Base-by-base conservation (phyloP, 2,329 filamentous ascomycete species). In the Clonostachys chloroleuca region DNA sequence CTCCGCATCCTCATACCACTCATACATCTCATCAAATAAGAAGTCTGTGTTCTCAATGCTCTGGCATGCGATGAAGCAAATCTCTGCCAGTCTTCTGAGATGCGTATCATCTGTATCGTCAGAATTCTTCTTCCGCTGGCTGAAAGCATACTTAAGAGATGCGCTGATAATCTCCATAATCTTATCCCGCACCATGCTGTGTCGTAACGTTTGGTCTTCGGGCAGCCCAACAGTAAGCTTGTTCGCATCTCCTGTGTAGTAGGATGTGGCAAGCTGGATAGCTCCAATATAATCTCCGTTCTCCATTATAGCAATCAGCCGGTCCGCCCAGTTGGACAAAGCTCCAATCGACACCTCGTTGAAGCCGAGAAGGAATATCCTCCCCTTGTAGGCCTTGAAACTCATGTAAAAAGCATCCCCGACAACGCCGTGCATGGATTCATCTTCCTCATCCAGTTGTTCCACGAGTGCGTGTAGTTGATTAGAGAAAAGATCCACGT, bases 341-440 rank as follows among this genome's bases (percentile, higher is more conserved):
- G 87, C 88, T 3, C 94, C 94, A 43, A 97, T 89, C 1, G 90
- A 89, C 39, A 96, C 74, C 60, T 97, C 92, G 59, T 92, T 94
- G 69, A 92, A 92, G n/a, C 94, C 92, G 9, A 99, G 75, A 5
- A 97, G 71, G 60, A 99, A 99, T 35, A 96, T 75, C 33, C 92
- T 82, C 6, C 94, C 92, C 65, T 97, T 99, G 69, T 97, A 99
- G 5, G 90, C 81, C 59, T 89, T 90, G 67, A 97, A 92, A 65
- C 92, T 96, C 90, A 97, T 97, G 62, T 92, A 92, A 57, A 96
- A 99, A 0, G 92, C 94, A 73, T 99, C 94, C 8, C 92, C 92
- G 43, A 97, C 89, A 9, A 97, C 92, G 3, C 92, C 92, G 66
- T 97, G 94, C 84, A 97, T 87, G 0, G 90, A 89, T 0, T 81